These are phyloP conservation scores for Cardamine occulta DNA, from an alignment of 345 rosid genomes.

Conservation along the genomic window DNA sequence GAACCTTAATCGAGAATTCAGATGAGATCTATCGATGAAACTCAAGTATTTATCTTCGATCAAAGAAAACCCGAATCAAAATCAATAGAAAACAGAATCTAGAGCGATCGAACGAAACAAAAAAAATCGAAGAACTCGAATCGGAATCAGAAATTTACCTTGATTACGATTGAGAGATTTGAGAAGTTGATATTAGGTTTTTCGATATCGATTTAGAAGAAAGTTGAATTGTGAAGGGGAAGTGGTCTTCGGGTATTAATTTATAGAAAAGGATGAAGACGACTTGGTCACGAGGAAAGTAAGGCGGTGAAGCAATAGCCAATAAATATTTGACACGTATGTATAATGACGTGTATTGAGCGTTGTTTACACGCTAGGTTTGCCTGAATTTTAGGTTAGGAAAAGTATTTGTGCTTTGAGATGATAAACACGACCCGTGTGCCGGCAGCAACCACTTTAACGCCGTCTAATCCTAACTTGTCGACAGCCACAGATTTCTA, in stretches of 20 bases:
- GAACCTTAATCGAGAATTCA: not conserved
- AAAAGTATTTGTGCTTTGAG: constrained; percentile 40
- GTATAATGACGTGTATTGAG: too few species aligned
- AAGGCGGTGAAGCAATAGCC: constrained; percentile 25
- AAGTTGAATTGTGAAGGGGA: constrained; percentile 1
- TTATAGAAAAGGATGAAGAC: constrained; percentile 30
- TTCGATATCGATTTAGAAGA: not conserved
- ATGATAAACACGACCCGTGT: constrained; percentile 34
- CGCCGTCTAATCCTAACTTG: constrained; percentile 20
- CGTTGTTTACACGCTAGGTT: constrained; percentile 35
- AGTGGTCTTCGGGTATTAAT: not conserved
- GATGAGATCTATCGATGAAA: not conserved
- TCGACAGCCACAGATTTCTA: constrained; percentile 19
- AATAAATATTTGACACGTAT: not conserved
- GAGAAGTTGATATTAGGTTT: not conserved
- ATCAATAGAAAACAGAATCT: not conserved
- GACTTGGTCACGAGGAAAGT: constrained; percentile 39
- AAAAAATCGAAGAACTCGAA: not conserved
- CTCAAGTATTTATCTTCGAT: not conserved
- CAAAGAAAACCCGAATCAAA: not conserved
- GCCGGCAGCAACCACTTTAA: constrained; percentile 1
- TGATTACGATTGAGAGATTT: constrained; percentile 1
- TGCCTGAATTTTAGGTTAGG: constrained; percentile 10
- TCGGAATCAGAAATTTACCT: constrained; percentile 14
- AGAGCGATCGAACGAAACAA: not conserved